Percentiles rank a stretch among this genome's conserved stretches.
Conservation (phyloP, 176 grass and related monocot species). For the Rhynchospora breviuscula region DNA sequence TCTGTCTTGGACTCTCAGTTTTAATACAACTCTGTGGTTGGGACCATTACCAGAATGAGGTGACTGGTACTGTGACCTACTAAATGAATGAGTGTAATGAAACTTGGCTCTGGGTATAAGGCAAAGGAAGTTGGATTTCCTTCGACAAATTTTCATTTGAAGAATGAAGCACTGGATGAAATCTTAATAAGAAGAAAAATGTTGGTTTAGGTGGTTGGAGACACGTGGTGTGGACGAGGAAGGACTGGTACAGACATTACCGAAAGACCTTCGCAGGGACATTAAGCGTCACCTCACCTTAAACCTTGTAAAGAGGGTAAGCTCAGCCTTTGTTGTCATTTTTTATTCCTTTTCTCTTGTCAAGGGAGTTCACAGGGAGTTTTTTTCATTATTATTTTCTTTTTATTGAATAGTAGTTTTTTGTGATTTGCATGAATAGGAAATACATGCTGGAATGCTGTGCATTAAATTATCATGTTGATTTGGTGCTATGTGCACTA, state of each 20-base stretch:
- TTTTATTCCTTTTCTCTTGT: neutral
- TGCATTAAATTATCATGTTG: neutral
- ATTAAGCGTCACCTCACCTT: constrained; percentile 96
- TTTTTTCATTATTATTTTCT: neutral
- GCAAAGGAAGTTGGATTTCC: neutral
- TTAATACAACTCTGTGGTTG: neutral
- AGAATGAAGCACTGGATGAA: neutral
- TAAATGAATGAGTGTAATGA: neutral
- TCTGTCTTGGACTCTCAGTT: neutral
- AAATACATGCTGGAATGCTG: neutral
- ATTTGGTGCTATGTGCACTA: neutral
- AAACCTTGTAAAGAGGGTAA: constrained; percentile 73
- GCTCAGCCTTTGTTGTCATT: neutral
- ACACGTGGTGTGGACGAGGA: constrained; percentile 95
- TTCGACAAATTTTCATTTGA: neutral
- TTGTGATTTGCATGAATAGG: neutral
- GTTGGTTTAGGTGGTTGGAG: constrained; percentile 58
- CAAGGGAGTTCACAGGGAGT: too few species aligned
- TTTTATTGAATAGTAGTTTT: neutral
- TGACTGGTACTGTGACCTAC: neutral
- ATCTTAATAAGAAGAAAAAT: neutral
- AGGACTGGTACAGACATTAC: constrained; percentile 86
- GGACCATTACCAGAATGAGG: neutral
- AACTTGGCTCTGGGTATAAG: neutral
- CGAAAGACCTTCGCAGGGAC: constrained; percentile 91